Evolutionary conservation across 305 asterid species (phyloP).

Genomic region (Coffea humblotiana): DNA sequence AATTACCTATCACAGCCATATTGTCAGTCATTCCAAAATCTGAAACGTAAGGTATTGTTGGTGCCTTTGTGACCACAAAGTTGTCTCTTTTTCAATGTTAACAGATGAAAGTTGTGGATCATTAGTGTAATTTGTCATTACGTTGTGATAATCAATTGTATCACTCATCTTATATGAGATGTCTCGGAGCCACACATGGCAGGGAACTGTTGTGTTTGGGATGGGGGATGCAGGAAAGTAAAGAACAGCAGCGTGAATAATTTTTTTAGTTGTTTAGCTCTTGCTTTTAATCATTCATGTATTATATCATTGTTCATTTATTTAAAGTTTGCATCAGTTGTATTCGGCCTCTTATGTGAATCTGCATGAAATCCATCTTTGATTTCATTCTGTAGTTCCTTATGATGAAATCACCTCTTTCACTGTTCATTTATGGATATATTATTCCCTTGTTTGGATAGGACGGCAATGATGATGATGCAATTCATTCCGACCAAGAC

Average conservation of each 20-base stretch:
- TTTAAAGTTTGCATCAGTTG: not conserved
- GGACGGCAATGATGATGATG: slow-evolving; percentile 48
- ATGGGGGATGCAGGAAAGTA: not conserved
- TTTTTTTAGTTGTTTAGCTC: no score
- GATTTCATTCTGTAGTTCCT: not conserved
- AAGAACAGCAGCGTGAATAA: no score
- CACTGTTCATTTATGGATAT: no score
- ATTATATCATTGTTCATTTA: no score
- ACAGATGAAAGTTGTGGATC: not conserved
- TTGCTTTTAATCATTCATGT: no score
- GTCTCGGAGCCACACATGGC: no score
- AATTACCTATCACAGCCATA: not conserved
- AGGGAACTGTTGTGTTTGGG: no score
- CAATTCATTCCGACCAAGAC: slow-evolving; percentile 60
- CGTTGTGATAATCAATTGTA: no score
- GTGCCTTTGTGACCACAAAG: not conserved
- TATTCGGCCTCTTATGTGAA: not conserved
- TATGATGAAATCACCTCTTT: not conserved
- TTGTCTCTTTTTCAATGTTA: not conserved
- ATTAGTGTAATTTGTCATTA: not conserved
- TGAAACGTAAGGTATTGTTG: not conserved
- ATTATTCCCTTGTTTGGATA: slow-evolving; percentile 23
- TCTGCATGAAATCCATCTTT: not conserved
- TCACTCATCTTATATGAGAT: no score
- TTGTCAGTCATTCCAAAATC: not conserved